Base-by-base conservation (phyloP, 345 rosid genomes). In the Syzygium jambos region DNA sequence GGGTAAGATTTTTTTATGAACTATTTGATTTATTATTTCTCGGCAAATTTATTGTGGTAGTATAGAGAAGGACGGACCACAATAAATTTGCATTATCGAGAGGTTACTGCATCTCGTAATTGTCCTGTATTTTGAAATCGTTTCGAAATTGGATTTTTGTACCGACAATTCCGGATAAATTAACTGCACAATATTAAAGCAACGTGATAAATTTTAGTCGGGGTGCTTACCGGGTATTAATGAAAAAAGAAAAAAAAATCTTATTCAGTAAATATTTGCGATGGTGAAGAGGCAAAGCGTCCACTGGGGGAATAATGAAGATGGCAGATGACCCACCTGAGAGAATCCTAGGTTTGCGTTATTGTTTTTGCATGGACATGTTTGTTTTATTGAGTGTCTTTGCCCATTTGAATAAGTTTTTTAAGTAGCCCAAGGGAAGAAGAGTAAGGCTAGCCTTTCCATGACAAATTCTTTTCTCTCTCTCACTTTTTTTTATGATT, bases 261-360 rank as follows among this genome's bases (percentile, higher is more conserved):
- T 34, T 16, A 34, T 34, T 68, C 80, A 34, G 23, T 52, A 52
- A 52, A 14, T 61, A 61, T 61, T n/a, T 14, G 6, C 9, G 10
- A 61, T 2, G 4, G 80, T 9, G 27, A 73, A 73, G 16, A 73
- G 80, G 78, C 43, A 30, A 30, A 73, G 49, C 49, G 80, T 73
- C 80, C 80, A 5, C 49, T 30, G 1, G 57, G 77, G 41, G 84
- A 52, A 68, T 49, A 61, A 59, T 59, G 55, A 46, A 8, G 80
- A 85, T 14, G 34, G 52, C 53, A 43, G 86, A 53, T 17, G 78
- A 68, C 77, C 87, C 87, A 85, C 87, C 51, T 49, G 80, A 52
- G 65, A 52, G 87, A 61, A 85, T 85, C 87, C 87, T 85, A 85
- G 87, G 78, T 16, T 59, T 46, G 34, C 52, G 52, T 85, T 57